These are phyloP conservation scores for Plectosphaerella sp. DNA, from an alignment of 2,329 filamentous ascomycete species.

Conservation along the genomic window DNA sequence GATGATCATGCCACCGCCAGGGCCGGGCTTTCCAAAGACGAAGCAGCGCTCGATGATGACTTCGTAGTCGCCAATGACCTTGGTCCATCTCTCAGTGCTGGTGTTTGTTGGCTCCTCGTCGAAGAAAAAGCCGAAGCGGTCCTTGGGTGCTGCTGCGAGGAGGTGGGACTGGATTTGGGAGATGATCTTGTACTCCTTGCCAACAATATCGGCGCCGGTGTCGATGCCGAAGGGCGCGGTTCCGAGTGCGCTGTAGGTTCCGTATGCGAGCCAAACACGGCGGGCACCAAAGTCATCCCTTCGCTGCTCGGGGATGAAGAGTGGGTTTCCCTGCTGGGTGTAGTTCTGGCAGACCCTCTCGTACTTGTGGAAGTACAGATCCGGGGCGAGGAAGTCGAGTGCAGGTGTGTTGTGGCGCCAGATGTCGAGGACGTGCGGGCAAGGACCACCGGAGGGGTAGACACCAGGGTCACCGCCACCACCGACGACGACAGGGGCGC, in stretches of 20 bases:
- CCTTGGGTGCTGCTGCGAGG: constrained; percentile 20
- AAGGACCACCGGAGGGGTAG: constrained; percentile 30
- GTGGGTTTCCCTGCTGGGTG: constrained; percentile 33
- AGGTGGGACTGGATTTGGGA: constrained; percentile 19
- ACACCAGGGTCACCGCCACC: constrained; percentile 27
- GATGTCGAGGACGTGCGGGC: constrained; percentile 27
- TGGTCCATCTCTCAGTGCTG: constrained; percentile 19
- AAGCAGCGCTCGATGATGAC: constrained; percentile 31
- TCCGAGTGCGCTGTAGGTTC: constrained; percentile 32
- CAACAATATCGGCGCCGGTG: constrained; percentile 22
- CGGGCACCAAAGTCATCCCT: constrained; percentile 40
- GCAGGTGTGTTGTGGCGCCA: constrained; percentile 34
- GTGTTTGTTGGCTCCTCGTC: constrained; percentile 22
- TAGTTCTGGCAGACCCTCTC: constrained; percentile 37
- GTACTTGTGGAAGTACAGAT: constrained; percentile 45
- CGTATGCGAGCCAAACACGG: constrained; percentile 35
- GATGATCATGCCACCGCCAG: constrained; percentile 32
- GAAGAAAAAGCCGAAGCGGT: constrained; percentile 32
- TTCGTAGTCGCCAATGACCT: constrained; percentile 25
- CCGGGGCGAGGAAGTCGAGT: constrained; percentile 42
- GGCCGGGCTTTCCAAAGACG: constrained; percentile 32
- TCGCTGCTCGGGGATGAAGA: constrained; percentile 49
- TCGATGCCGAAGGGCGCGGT: constrained; percentile 34
- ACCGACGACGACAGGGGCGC: constrained; percentile 26
- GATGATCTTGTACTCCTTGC: constrained; percentile 25